Base-by-base conservation (phyloP, 495 filamentous ascomycete genomes). In the Podospora comata region DNA sequence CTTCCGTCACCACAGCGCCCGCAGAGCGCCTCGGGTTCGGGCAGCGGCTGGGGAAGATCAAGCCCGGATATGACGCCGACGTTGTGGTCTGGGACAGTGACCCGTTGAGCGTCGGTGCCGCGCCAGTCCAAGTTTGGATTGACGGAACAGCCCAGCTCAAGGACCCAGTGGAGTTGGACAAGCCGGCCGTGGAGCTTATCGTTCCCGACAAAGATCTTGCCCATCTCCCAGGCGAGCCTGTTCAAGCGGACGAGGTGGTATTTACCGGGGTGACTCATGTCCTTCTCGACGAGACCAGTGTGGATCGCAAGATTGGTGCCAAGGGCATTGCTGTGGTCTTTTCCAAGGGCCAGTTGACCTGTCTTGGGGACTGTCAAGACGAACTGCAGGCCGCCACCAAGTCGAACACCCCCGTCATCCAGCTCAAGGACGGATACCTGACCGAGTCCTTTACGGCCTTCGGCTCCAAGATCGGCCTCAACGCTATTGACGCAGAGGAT, bases 41-140 rank as follows among this genome's bases (percentile, higher is more conserved):
- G 3, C 74, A 90, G 57, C 80, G 88, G 18, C 79, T 90, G 15
- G 88, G 88, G 9, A 89, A 89, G 68, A 77, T 85, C 57, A 85
- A 85, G 74, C 77, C 83, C 23, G 87, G 88, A 0, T 89, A 86
- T 67, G 88, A 90, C 72, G 88, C 88, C 23, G 88, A 90, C 70
- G 66, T 90, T 23, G 88, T 89, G 2, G 82, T 90, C 9, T 90
- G 87, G 87, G 87, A 90, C 71, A 85, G 82, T 60, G 86, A 90
- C 72, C 88, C 88, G 32, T 75, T 90, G 5, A 81, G 81, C 55
- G 80, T 86, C 0, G 88, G 88, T 11, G 87, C 88, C 0, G 78
- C 87, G 5, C 86, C 88, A 0, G 74, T 85, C 0, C 86, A 90
- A 67, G 86, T 90, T 2, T 90, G 84, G 82, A 87, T 90, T 67